Evolutionary conservation across 2,329 filamentous ascomycete species (phyloP).

Genomic region (Cladosporium sp.): DNA sequence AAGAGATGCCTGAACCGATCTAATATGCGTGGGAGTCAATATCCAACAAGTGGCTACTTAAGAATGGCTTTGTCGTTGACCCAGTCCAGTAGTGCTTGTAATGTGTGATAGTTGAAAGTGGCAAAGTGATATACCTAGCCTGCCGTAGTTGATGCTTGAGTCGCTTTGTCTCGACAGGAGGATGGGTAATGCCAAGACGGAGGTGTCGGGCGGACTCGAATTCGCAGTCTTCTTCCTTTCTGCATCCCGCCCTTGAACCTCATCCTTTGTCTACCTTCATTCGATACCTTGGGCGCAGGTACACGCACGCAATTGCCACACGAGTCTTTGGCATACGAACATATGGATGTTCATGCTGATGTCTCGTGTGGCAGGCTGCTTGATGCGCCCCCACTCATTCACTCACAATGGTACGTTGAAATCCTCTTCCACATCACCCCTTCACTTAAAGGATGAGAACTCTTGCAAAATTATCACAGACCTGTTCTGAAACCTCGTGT

Average conservation of each 20-base stretch:
- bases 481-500: slow-evolving; percentile 23
- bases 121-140: not conserved
- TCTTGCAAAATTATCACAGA: slow-evolving; percentile 23
- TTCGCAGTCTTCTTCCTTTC: not conserved
- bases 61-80: not conserved
- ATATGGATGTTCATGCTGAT: not conserved
- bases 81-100: not conserved
- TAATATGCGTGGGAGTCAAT: not conserved
- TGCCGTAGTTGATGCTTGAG: not conserved
- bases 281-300: not conserved
- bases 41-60: not conserved
- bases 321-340: not conserved
- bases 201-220: not conserved
- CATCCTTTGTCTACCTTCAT: not conserved
- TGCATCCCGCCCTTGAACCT: not conserved
- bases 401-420: slow-evolving; percentile 13
- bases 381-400: not conserved
- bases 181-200: not conserved
- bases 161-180: not conserved
- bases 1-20: not conserved
- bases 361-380: not conserved
- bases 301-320: not conserved
- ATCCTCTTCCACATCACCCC: not conserved
- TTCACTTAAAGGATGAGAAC: slow-evolving; percentile 20
- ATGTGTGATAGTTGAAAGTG: not conserved